Evolutionary conservation across 2,329 filamentous ascomycete genomes (phyloP).

Genomic region (Fusarium sp.): DNA sequence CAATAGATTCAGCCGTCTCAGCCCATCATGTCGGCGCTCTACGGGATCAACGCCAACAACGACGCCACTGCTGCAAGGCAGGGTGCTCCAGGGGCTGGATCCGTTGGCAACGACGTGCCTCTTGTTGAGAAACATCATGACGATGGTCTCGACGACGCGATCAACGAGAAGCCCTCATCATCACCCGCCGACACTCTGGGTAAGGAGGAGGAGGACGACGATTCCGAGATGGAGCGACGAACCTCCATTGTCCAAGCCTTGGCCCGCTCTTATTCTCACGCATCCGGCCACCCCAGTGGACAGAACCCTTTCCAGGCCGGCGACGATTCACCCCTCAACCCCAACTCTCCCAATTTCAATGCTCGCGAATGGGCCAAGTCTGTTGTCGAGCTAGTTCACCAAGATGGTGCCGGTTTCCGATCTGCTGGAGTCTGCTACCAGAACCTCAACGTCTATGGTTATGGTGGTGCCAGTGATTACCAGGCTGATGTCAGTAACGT

Average conservation of each 20-base stretch:
- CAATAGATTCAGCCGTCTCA: slow-evolving; percentile 26
- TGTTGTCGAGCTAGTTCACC: slow-evolving; percentile 67
- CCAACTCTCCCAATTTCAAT: slow-evolving; percentile 67
- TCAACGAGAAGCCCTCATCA: slow-evolving; percentile 48
- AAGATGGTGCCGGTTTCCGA: slow-evolving; percentile 70
- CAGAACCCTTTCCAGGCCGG: slow-evolving; percentile 67
- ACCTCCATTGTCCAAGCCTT: slow-evolving; percentile 69
- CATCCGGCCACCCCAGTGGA: slow-evolving; percentile 56
- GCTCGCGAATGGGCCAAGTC: slow-evolving; percentile 73
- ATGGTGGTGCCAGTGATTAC: slow-evolving; percentile 77
- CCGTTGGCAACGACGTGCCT: slow-evolving; percentile 42
- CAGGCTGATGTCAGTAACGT: slow-evolving; percentile 77
- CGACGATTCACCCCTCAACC: slow-evolving; percentile 68
- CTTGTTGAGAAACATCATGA: slow-evolving; percentile 55
- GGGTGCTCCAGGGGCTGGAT: slow-evolving; percentile 56
- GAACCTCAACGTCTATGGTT: slow-evolving; percentile 78
- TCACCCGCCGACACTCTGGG: slow-evolving; percentile 51
- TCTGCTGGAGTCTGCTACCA: slow-evolving; percentile 76
- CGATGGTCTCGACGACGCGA: slow-evolving; percentile 47
- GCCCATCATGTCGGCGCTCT: slow-evolving; percentile 45
- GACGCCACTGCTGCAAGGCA: slow-evolving; percentile 63
- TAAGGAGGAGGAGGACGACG: slow-evolving; percentile 52
- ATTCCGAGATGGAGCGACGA: slow-evolving; percentile 65
- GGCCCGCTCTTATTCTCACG: slow-evolving; percentile 68
- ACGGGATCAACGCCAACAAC: slow-evolving; percentile 59